A percentile compares a stretch with the other conserved stretches of the same genome.
Evolutionary conservation across 179 eudicot genomes (phyloP).

Genomic region (Patellifolia procumbens): DNA sequence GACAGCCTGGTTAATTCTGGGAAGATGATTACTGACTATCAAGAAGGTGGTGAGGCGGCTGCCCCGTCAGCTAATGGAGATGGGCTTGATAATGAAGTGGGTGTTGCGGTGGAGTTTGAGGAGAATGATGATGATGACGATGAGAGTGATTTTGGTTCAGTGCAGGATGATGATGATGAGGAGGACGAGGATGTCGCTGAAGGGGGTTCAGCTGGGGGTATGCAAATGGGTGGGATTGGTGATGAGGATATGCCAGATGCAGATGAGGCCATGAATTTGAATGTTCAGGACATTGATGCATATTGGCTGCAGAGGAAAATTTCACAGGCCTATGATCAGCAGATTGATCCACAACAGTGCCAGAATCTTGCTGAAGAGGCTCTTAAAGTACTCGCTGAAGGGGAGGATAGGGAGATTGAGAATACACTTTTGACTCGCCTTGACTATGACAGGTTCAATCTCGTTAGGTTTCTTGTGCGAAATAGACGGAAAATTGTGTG

Average conservation of each 20-base stretch:
- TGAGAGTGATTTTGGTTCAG: slow-evolving; percentile 79
- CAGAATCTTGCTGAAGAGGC: slow-evolving; percentile 93
- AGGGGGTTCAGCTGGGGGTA: slow-evolving; percentile 55
- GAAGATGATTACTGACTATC: slow-evolving; percentile 79
- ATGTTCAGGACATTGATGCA: slow-evolving; percentile 95
- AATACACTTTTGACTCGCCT: slow-evolving; percentile 73
- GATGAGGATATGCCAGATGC: slow-evolving; percentile 78
- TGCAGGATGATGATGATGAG: slow-evolving; percentile 86
- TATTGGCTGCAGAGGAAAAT: slow-evolving; percentile 98
- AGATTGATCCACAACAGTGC: slow-evolving; percentile 92
- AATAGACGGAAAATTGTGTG: slow-evolving; percentile 87
- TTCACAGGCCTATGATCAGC: slow-evolving; percentile 81
- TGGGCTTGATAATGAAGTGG: slow-evolving; percentile 82
- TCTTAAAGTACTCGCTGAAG: slow-evolving; percentile 78
- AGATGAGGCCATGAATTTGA: slow-evolving; percentile 76
- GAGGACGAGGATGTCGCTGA: slow-evolving; percentile 78
- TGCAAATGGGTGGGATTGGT: slow-evolving; percentile 96
- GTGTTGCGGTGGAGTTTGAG: slow-evolving; percentile 98
- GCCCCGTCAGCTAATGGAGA: slow-evolving; percentile 54
- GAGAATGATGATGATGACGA: slow-evolving; percentile 95
- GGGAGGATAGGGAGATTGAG: slow-evolving; percentile 87
- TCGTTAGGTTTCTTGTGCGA: slow-evolving; percentile 70
- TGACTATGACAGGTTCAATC: slow-evolving; percentile 75
- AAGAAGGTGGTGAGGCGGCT: slow-evolving; percentile 63
- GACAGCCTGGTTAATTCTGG: slow-evolving; percentile 76